phyloP scores from a whole-genome alignment of 208 protist species.

The Blechomonas ayalai region DNA sequence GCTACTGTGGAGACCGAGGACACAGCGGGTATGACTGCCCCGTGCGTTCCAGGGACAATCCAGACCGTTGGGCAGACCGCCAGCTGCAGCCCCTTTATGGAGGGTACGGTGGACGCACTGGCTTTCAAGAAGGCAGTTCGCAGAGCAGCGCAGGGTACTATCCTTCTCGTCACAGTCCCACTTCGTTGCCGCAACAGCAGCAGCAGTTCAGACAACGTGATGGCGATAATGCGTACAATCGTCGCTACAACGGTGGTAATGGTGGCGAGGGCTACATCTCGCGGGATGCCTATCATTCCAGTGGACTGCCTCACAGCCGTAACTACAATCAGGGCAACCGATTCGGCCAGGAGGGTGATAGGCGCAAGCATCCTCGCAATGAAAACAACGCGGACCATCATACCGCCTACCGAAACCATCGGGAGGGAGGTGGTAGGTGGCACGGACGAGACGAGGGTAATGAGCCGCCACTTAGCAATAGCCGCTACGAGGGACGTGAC shows the following conservation, averaged over 20 bases:
- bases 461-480: too few species aligned
- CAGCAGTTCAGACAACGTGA: background rate
- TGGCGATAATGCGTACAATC: background rate
- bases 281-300: background rate
- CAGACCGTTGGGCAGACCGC: slow-evolving; percentile 46
- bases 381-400: background rate
- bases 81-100: slow-evolving; percentile 6
- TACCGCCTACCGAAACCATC: slow-evolving; percentile 4
- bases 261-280: slow-evolving; percentile 9
- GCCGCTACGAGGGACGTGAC: too few species aligned
- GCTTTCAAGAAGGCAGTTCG: background rate
- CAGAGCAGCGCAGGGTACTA: background rate
- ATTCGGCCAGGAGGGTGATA: background rate
- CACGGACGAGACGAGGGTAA: too few species aligned
- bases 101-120: background rate
- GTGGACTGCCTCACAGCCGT: background rate
- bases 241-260: background rate
- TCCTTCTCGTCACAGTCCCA: slow-evolving; percentile 1
- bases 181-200: slow-evolving; percentile 3
- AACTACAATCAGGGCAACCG: slow-evolving; percentile 13
- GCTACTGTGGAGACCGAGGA: slow-evolving; percentile 49
- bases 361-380: background rate
- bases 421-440: slow-evolving; percentile 2
- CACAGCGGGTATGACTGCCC: slow-evolving; percentile 65
- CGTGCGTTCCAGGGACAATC: slow-evolving; percentile 21